These are phyloP conservation scores for Geotrichum histeridarum DNA, from an alignment of 1,139 yeast species.

Conservation along the genomic window DNA sequence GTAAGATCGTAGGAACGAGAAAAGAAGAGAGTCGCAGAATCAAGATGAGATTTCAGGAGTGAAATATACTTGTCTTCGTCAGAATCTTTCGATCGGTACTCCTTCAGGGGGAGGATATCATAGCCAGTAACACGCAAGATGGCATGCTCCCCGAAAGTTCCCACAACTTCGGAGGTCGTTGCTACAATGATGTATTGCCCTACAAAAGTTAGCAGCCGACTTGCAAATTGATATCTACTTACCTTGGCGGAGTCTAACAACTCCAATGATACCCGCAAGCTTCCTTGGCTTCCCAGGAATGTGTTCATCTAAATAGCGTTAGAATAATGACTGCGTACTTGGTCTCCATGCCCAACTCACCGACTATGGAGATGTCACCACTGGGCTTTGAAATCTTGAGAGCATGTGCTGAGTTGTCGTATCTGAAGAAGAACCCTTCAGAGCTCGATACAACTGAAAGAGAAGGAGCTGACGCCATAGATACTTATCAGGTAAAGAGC, in stretches of 20 bases:
- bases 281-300: slow-evolving; percentile 24
- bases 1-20: slow-evolving; percentile 79
- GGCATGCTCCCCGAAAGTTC: slow-evolving; percentile 55
- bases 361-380: slow-evolving; percentile 15
- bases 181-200: slow-evolving; percentile 50
- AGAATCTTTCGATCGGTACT: slow-evolving; percentile 36
- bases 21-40: slow-evolving; percentile 67
- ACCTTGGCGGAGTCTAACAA: slow-evolving; percentile 50
- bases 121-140: slow-evolving; percentile 56
- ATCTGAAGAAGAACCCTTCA: slow-evolving; percentile 17
- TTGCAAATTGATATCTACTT: slow-evolving; percentile 19
- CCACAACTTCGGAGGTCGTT: slow-evolving; percentile 57
- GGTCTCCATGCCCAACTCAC: slow-evolving; percentile 7
- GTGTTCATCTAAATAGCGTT: slow-evolving; percentile 6
- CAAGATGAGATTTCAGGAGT: slow-evolving; percentile 62
- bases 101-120: slow-evolving; percentile 53
- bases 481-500: too few species aligned
- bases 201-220: background rate
- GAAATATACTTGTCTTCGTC: slow-evolving; percentile 63
- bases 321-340: background rate
- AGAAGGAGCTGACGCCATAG: slow-evolving; percentile 8
- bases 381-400: slow-evolving; percentile 13
- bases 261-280: slow-evolving; percentile 71
- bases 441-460: slow-evolving; percentile 16
- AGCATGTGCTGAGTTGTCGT: background rate